Evolutionary conservation across 495 filamentous ascomycete genomes (phyloP).

Genomic region (Chaetomium tenue): DNA sequence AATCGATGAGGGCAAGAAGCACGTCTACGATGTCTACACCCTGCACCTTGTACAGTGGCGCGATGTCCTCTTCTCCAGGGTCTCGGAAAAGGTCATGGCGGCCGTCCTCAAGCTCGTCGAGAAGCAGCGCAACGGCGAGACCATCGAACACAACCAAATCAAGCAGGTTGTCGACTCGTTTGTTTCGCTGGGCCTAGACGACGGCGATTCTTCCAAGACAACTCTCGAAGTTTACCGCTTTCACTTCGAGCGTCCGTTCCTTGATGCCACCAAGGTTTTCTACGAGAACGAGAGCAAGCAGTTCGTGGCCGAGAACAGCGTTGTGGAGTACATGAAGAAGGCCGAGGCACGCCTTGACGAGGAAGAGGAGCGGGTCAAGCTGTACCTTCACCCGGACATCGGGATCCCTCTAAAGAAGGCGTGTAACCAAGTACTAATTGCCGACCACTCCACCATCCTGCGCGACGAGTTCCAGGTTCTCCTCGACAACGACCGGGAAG

Average conservation of each 20-base stretch:
- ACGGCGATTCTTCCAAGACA: slow-evolving; percentile 86
- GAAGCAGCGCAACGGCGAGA: slow-evolving; percentile 96
- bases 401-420: slow-evolving; percentile 76
- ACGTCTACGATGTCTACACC: slow-evolving; percentile 96
- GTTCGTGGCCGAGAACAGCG: slow-evolving; percentile 94
- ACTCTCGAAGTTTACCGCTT: slow-evolving; percentile 91
- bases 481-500: slow-evolving; percentile 91
- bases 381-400: slow-evolving; percentile 92
- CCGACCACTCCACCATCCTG: slow-evolving; percentile 75
- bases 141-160: slow-evolving; percentile 94
- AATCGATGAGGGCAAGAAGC: slow-evolving; percentile 99
- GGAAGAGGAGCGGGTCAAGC: slow-evolving; percentile 88
- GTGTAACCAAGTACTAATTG: slow-evolving; percentile 86
- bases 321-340: slow-evolving; percentile 99
- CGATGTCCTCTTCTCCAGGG: slow-evolving; percentile 78
- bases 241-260: slow-evolving; percentile 90
- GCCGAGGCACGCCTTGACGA: slow-evolving; percentile 87
- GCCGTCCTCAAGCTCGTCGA: slow-evolving; percentile 94
- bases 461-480: slow-evolving; percentile 95
- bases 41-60: slow-evolving; percentile 94
- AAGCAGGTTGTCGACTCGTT: slow-evolving; percentile 97
- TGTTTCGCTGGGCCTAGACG: slow-evolving; percentile 91
- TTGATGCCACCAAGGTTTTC: slow-evolving; percentile 77
- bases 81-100: slow-evolving; percentile 87
- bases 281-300: slow-evolving; percentile 90